Conservation (phyloP, 1,284 basidiomycete species). For the Sanghuangporus weigelae region DNA sequence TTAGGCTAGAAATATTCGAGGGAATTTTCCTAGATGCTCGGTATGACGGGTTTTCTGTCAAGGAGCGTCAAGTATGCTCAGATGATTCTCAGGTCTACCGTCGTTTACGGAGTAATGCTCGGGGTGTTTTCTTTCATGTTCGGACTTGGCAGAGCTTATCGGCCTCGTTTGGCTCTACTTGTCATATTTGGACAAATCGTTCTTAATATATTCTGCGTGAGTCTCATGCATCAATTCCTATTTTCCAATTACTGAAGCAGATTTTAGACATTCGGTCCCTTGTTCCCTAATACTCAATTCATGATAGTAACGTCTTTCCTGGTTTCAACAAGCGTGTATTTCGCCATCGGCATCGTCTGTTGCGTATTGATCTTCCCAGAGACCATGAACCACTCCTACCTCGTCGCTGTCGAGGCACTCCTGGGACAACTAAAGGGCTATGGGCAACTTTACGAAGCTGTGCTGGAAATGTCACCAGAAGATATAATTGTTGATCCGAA, state of each 20-base stretch:
- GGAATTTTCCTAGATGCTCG: conserved; percentile 66
- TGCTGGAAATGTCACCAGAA: conserved; percentile 33
- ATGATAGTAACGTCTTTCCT: conserved; percentile 54
- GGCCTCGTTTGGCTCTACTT: conserved; percentile 54
- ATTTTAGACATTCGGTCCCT: conserved; percentile 41
- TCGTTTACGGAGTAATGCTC: conserved; percentile 68
- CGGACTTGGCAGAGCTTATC: conserved; percentile 54
- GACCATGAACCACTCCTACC: conserved; percentile 53
- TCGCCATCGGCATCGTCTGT: conserved; percentile 52
- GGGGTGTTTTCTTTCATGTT: conserved; percentile 59
- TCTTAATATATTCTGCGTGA: conserved; percentile 57
- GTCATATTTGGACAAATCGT: conserved; percentile 57
- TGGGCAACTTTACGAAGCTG: conserved; percentile 36
- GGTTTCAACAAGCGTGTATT: conserved; percentile 53
- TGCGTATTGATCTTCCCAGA: conserved; percentile 70
- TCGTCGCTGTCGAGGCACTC: conserved; percentile 26
- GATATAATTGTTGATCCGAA: conserved; percentile 28
- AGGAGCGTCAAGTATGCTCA: conserved; percentile 14
- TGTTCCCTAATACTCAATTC: conserved; percentile 65
- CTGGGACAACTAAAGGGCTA: conserved; percentile 32
- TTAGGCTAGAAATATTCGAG: conserved; percentile 49
- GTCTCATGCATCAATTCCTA: conserved; percentile 19
- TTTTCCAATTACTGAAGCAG: neutral
- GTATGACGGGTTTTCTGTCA: conserved; percentile 23
- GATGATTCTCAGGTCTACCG: conserved; percentile 37